These are phyloP conservation scores for Tetradesmus obliquus DNA, from an alignment of 139 green algal species.

Conservation along the genomic window DNA sequence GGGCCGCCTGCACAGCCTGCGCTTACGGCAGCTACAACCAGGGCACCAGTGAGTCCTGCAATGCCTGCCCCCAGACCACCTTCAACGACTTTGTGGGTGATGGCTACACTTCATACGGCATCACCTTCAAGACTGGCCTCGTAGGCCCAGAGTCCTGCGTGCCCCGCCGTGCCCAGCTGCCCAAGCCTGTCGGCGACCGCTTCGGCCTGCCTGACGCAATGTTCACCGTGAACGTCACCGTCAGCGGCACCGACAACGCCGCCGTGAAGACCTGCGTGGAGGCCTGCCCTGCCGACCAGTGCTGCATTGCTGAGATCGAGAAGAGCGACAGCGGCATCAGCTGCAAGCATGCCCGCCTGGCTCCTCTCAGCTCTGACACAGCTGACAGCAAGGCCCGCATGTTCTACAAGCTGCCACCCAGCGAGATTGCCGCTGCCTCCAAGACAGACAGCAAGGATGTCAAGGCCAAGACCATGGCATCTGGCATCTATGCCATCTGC, in stretches of 20 bases:
- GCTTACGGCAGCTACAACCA: neutral
- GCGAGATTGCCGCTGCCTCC: neutral
- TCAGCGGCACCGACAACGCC: neutral
- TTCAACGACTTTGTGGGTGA: neutral
- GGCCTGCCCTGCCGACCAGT: neutral
- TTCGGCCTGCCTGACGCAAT: neutral
- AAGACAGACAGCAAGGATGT: neutral
- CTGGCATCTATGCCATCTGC: constrained; percentile 15
- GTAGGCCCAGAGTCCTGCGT: neutral
- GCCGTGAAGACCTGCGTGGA: neutral
- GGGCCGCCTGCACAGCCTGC: neutral
- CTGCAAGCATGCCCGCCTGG: neutral
- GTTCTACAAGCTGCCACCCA: neutral
- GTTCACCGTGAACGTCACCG: neutral
- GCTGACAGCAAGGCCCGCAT: neutral
- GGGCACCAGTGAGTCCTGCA: neutral
- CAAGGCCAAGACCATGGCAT: neutral
- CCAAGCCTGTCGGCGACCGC: neutral
- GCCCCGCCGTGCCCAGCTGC: neutral
- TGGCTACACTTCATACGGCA: neutral
- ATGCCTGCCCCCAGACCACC: neutral
- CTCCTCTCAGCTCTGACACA: neutral
- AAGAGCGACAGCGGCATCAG: neutral
- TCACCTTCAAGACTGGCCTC: neutral
- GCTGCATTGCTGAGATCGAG: constrained; percentile 11